Conservation (phyloP, 2,329 filamentous ascomycete species). For the Thelonectria discophora region DNA sequence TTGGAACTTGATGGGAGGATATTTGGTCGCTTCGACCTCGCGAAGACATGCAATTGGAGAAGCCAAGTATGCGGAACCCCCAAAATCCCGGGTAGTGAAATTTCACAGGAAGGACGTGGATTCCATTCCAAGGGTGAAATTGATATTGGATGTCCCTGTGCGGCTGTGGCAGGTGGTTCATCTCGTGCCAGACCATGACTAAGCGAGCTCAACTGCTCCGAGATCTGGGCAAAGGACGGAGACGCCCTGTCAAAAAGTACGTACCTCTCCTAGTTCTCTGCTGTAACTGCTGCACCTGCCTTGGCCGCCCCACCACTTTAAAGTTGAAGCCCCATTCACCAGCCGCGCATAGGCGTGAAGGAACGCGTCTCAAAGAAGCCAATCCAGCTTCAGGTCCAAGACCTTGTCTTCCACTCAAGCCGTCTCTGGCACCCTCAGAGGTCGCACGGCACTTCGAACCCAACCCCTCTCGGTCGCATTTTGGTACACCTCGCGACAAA, state of each 20-base stretch:
- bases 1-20: neutral
- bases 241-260: neutral
- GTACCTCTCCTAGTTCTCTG: too few species aligned
- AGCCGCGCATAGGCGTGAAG: conserved; percentile 37
- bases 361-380: conserved; percentile 31
- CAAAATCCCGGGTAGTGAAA: conserved; percentile 24
- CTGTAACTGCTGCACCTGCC: neutral
- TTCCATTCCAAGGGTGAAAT: conserved; percentile 41
- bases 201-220: conserved; percentile 22
- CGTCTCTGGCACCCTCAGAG: neutral
- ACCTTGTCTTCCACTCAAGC: neutral
- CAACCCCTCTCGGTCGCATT: neutral
- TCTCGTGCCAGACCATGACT: conserved; percentile 30
- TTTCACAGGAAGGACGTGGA: conserved; percentile 23
- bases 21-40: neutral
- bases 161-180: conserved; percentile 22
- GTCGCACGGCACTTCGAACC: conserved; percentile 5
- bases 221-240: neutral
- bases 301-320: conserved; percentile 39
- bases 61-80: neutral
- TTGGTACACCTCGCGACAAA: neutral
- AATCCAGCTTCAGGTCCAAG: conserved; percentile 5
- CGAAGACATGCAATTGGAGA: neutral
- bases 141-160: conserved; percentile 32
- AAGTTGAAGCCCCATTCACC: conserved; percentile 28